A percentile compares a stretch with the other conserved stretches of the same genome.
These are phyloP conservation scores for Leccinum broughii DNA, from an alignment of 768 basidiomycete species.

Conservation along the genomic window DNA sequence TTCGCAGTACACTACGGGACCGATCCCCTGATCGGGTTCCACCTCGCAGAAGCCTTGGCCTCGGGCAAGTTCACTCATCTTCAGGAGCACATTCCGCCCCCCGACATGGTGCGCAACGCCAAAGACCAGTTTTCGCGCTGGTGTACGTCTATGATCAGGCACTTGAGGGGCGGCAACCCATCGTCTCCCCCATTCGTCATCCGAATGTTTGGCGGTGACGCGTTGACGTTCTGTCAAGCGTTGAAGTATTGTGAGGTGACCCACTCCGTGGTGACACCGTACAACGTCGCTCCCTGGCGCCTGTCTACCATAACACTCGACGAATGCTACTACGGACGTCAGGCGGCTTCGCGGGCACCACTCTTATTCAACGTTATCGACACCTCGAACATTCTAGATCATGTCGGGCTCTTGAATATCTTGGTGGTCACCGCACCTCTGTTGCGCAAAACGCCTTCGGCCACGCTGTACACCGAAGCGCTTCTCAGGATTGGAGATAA, in stretches of 20 bases:
- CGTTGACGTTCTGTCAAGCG: conserved; percentile 24
- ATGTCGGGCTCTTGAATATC: conserved; percentile 29
- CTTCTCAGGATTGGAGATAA: conserved; percentile 18
- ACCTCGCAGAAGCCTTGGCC: conserved; percentile 28
- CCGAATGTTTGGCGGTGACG: conserved; percentile 33
- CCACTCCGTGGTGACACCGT: conserved; percentile 15
- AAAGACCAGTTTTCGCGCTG: conserved; percentile 27
- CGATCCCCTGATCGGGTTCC: conserved; percentile 31
- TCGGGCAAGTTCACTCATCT: conserved; percentile 10
- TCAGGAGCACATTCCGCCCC: neutral
- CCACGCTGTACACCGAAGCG: conserved; percentile 32
- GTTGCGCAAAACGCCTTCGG: conserved; percentile 16
- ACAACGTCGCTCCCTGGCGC: conserved; percentile 27
- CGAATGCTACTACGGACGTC: conserved; percentile 16
- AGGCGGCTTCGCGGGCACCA: conserved; percentile 17
- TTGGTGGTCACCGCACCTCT: conserved; percentile 25
- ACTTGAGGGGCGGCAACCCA: conserved; percentile 15
- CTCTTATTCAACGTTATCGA: conserved; percentile 34
- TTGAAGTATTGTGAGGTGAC: conserved; percentile 17
- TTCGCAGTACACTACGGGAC: conserved; percentile 32
- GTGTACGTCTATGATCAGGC: conserved; percentile 20
- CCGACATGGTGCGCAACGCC: conserved; percentile 17
- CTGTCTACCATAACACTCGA: conserved; percentile 24
- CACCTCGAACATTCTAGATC: conserved; percentile 31
- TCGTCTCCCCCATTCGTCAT: conserved; percentile 24